A percentile compares a stretch with the other conserved stretches of the same genome.
Evolutionary conservation across 495 filamentous ascomycete species (phyloP).

Genomic region (Neurospora tetrasperma): DNA sequence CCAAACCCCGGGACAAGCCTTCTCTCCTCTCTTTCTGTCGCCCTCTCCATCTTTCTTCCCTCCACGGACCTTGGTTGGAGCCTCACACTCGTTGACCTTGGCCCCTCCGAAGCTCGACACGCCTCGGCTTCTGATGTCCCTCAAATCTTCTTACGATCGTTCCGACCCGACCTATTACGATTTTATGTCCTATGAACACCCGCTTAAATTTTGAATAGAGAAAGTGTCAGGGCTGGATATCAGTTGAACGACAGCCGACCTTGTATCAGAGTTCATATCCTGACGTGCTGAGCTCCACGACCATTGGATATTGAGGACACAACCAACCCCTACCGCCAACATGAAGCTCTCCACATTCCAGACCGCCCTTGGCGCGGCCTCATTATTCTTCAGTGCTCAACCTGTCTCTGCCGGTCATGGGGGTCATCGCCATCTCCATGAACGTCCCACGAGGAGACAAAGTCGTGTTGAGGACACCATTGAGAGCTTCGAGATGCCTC

Average conservation of each 20-base stretch:
- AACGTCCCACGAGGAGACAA: slow-evolving; percentile 24
- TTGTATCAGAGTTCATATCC: slow-evolving; percentile 1
- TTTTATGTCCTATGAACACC: neutral
- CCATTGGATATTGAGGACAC: neutral
- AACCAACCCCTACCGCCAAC: neutral
- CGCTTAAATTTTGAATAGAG: neutral
- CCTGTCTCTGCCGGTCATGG: slow-evolving; percentile 19
- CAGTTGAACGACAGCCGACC: neutral
- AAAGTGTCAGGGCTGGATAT: neutral
- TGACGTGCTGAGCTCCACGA: neutral
- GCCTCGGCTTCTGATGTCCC: neutral
- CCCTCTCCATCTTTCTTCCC: slow-evolving; percentile 1
- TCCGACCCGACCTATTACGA: neutral
- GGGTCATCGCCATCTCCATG: slow-evolving; percentile 28
- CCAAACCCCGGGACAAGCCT: neutral
- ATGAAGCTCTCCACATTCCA: slow-evolving; percentile 43
- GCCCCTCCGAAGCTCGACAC: neutral
- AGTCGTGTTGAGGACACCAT: slow-evolving; percentile 15
- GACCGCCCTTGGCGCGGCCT: slow-evolving; percentile 38
- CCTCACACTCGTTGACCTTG: slow-evolving; percentile 5
- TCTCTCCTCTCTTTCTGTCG: slow-evolving; percentile 14
- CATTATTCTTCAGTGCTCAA: slow-evolving; percentile 31
- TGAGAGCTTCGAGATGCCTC: slow-evolving; percentile 14
- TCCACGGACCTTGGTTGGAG: neutral
- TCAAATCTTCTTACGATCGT: neutral